Conservation (phyloP, 2,329 filamentous ascomycete species). For the Periconia sp. region DNA sequence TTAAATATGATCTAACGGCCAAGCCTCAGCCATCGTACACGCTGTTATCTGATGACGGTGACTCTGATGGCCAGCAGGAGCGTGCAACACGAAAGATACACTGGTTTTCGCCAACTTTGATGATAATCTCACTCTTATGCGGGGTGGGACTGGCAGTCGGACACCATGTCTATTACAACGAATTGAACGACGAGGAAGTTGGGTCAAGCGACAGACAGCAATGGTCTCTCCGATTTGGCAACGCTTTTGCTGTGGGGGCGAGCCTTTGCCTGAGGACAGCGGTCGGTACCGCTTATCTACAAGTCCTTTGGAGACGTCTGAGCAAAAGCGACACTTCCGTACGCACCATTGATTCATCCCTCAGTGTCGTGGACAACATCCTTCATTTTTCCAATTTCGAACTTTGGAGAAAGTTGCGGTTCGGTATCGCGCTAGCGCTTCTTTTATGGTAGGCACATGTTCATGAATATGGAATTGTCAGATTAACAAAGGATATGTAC, state of each 20-base stretch:
- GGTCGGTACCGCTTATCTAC: conserved; percentile 1
- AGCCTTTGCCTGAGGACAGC: conserved; percentile 2
- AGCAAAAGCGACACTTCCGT: not conserved
- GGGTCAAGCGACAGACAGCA: conserved; percentile 1
- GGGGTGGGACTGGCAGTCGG: not conserved
- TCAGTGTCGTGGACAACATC: not conserved
- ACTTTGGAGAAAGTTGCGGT: not conserved
- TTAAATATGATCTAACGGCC: no score
- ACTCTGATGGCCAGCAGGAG: no score
- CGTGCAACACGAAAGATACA: no score
- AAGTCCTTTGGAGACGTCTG: conserved; percentile 3
- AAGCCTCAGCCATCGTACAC: no score
- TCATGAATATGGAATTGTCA: no score
- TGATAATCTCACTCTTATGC: no score
- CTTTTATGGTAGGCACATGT: no score
- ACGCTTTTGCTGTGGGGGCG: not conserved
- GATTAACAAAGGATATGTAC: no score
- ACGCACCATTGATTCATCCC: not conserved
- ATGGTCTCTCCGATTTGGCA: not conserved
- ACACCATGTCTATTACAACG: conserved; percentile 1
- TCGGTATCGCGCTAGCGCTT: no score
- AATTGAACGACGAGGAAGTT: not conserved
- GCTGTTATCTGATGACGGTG: no score
- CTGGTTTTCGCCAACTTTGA: no score
- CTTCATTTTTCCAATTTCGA: not conserved